Conservation (phyloP, 805 yeast species). For the Candida rishiriensis region DNA sequence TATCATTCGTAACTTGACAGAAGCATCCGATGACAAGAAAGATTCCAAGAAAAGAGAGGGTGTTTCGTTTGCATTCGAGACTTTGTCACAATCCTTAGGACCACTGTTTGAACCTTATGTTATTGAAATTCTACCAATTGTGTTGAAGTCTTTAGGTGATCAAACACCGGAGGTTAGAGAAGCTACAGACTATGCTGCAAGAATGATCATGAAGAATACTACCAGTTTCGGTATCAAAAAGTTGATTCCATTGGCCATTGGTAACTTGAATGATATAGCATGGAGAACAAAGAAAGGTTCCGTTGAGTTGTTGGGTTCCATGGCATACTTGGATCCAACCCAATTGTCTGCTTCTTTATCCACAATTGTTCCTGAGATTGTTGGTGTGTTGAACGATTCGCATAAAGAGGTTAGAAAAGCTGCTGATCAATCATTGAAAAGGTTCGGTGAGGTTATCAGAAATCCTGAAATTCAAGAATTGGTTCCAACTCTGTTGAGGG, state of each 20-base stretch:
- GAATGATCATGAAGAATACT: constrained; percentile 82
- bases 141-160: constrained; percentile 83
- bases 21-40: constrained; percentile 85
- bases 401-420: constrained; percentile 97
- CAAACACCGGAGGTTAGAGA: constrained; percentile 78
- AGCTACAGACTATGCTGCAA: constrained; percentile 84
- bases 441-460: constrained; percentile 95
- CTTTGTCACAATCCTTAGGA: constrained; percentile 73
- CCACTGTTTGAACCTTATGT: constrained; percentile 90
- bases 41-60: constrained; percentile 75
- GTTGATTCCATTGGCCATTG: constrained; percentile 85
- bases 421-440: constrained; percentile 81
- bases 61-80: constrained; percentile 81
- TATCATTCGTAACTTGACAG: constrained; percentile 66
- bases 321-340: constrained; percentile 96
- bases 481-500: constrained; percentile 82
- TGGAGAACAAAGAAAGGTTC: constrained; percentile 98
- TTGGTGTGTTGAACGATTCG: constrained; percentile 87
- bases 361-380: constrained; percentile 92
- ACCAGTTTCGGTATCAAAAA: constrained; percentile 90
- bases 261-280: constrained; percentile 78
- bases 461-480: constrained; percentile 94
- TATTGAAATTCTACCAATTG: constrained; percentile 77
- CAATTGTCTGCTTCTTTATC: constrained; percentile 88
- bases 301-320: constrained; percentile 91